A percentile compares a stretch with the other conserved stretches of the same genome.
phyloP scores from a whole-genome alignment of 2,329 filamentous ascomycete genomes.

The Penicillium expansum region DNA sequence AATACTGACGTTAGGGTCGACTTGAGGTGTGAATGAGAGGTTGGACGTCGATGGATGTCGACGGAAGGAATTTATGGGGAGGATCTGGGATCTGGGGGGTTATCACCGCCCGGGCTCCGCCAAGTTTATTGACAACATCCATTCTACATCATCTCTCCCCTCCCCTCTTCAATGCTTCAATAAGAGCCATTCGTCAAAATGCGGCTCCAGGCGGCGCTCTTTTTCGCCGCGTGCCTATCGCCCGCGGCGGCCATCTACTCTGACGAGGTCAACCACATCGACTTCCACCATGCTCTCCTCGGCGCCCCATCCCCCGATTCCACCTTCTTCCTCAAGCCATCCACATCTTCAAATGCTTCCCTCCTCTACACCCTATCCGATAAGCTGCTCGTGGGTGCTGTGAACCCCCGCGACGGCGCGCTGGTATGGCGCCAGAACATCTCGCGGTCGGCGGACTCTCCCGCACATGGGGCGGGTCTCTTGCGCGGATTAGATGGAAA shows the following conservation, averaged over 20 bases:
- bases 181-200: conserved; percentile 33
- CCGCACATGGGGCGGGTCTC: conserved; percentile 34
- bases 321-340: conserved; percentile 92
- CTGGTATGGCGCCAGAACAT: conserved; percentile 84
- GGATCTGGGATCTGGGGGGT: background rate
- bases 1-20: background rate
- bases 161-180: conserved; percentile 33
- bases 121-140: conserved; percentile 18
- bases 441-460: conserved; percentile 42
- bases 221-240: conserved; percentile 47
- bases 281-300: conserved; percentile 89
- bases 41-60: background rate
- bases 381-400: conserved; percentile 74
- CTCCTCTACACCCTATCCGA: conserved; percentile 90
- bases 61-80: background rate
- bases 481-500: conserved; percentile 76
- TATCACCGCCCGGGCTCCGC: conserved; percentile 25
- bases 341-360: conserved; percentile 76
- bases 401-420: conserved; percentile 82
- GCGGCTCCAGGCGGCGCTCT: conserved; percentile 42
- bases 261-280: conserved; percentile 87
- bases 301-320: conserved; percentile 77
- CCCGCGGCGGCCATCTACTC: conserved; percentile 69
- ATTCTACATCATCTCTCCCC: conserved; percentile 8
- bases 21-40: background rate